These are phyloP conservation scores for Penicillium cinerascens DNA, from an alignment of 495 filamentous ascomycete species.

Conservation along the genomic window DNA sequence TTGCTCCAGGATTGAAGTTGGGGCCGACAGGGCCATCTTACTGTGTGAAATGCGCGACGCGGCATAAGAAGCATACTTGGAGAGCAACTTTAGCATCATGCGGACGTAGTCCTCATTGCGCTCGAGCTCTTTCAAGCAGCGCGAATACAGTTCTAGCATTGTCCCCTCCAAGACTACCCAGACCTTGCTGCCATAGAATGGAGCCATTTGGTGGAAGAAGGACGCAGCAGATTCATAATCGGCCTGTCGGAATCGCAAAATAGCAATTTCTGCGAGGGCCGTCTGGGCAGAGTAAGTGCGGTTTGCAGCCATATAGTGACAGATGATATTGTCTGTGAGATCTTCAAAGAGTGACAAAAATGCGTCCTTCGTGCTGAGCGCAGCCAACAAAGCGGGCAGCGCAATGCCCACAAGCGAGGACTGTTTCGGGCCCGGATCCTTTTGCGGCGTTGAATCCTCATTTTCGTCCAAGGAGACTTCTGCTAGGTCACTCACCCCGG, in stretches of 20 bases:
- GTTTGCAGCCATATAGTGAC: slow-evolving; percentile 71
- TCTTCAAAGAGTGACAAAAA: slow-evolving; percentile 65
- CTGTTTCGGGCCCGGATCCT: slow-evolving; percentile 36
- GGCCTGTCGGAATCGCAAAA: slow-evolving; percentile 66
- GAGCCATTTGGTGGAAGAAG: slow-evolving; percentile 77
- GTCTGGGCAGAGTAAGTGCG: slow-evolving; percentile 71
- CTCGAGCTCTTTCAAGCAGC: slow-evolving; percentile 74
- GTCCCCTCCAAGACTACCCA: slow-evolving; percentile 79
- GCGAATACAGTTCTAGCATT: slow-evolving; percentile 81
- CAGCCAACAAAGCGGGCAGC: slow-evolving; percentile 26
- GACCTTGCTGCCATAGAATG: slow-evolving; percentile 73
- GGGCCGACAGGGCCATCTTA: slow-evolving; percentile 34
- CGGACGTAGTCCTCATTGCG: slow-evolving; percentile 77
- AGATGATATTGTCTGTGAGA: slow-evolving; percentile 65
- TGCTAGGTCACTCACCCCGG: slow-evolving; percentile 49
- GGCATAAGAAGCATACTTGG: slow-evolving; percentile 57
- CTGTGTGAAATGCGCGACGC: slow-evolving; percentile 32
- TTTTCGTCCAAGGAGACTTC: slow-evolving; percentile 41
- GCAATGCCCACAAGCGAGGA: slow-evolving; percentile 35
- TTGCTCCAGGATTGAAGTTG: slow-evolving; percentile 44
- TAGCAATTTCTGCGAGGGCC: slow-evolving; percentile 79
- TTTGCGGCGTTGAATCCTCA: slow-evolving; percentile 12
- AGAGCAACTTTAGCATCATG: slow-evolving; percentile 68
- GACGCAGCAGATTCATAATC: slow-evolving; percentile 72
- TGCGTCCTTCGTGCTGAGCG: slow-evolving; percentile 29